Evolutionary conservation across 257 asterid species (phyloP), one percentile per base, ranked within the genome.

Genomic region (Nicotiana otophora): DNA sequence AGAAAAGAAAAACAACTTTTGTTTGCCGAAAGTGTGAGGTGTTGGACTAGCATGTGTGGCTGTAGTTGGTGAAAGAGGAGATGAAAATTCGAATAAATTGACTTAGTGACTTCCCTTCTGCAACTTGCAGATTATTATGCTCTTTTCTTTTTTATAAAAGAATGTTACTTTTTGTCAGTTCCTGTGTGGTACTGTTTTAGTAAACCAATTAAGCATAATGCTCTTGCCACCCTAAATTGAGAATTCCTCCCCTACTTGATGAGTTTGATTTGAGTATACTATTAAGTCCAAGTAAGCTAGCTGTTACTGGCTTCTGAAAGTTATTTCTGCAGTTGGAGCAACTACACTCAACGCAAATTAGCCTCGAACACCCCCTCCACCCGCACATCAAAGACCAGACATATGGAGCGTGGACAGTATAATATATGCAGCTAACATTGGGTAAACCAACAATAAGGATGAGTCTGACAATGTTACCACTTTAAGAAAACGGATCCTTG

Each of bases 41-140:
- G 19, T 57, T 79, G 57, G 82, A 62, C 79, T 28, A 42, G 48
- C 70, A 68, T 65, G 58, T 42, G 89, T 64, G 87, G 89, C 63
- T 84, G 79, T 76, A 61, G 76, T 66, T 84, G 77, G 86, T 81
- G 42, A 66, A 67, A 66, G 75, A 54, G 28, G 48, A 81, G 79
- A 81, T 81, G 77, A 53, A 86, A 82, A 67, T 78, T 83, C 76
- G 87, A 66, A 83, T 74, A 75, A 82, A 82, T 64, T 82, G 82
- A 55, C 74, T 75, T 51, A 36, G 83, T 83, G 82, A 86, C 84
- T 85, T 81, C 81, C 77, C 58, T 36, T 80, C 54, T 77, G 85
- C 90, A 84, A 89, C 86, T 83, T 85, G 91, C 64, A 79, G 17
- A 82, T 78, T n/a, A 82, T 67, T 30, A 57, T 57, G 60, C 65